Conservation (phyloP, 1,284 basidiomycete species). For the Xerocomus minutiporus region DNA sequence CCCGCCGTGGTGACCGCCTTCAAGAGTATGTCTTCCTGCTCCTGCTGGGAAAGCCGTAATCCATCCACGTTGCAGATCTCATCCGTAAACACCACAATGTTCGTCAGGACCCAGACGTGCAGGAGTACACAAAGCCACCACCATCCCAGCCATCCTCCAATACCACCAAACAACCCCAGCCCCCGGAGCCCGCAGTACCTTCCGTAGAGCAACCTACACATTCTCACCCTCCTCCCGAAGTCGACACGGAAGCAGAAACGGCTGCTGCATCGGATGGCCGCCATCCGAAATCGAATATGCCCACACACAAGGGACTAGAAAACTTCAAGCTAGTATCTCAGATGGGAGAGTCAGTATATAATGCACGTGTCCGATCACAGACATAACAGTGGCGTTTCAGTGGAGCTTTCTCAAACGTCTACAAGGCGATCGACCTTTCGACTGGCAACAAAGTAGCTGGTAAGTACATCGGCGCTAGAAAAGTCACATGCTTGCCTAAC, state of each 20-base stretch:
- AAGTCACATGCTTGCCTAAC: conserved; percentile 7
- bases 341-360: conserved; percentile 85
- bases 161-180: conserved; percentile 20
- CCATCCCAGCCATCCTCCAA: conserved; percentile 31
- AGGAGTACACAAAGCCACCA: conserved; percentile 27
- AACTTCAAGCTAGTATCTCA: conserved; percentile 79
- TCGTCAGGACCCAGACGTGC: conserved; percentile 35
- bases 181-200: conserved; percentile 27
- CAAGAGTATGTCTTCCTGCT: conserved; percentile 49
- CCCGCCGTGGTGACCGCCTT: conserved; percentile 61
- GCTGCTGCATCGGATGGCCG: conserved; percentile 74
- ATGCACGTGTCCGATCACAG: conserved; percentile 2
- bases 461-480: conserved; percentile 34
- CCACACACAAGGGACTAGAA: conserved; percentile 80
- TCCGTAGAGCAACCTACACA: conserved; percentile 33
- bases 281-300: conserved; percentile 73
- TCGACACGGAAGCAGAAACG: conserved; percentile 59
- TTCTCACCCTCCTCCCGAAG: conserved; percentile 31
- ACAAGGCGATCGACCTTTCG: conserved; percentile 81
- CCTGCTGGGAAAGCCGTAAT: conserved; percentile 6
- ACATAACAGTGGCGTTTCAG: conserved; percentile 36
- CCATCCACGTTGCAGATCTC: conserved; percentile 54
- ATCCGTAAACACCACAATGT: conserved; percentile 72
- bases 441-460: conserved; percentile 85
- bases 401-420: conserved; percentile 98